Base-by-base conservation (phyloP, 441 rosid genomes). In the Manihot esculenta region DNA sequence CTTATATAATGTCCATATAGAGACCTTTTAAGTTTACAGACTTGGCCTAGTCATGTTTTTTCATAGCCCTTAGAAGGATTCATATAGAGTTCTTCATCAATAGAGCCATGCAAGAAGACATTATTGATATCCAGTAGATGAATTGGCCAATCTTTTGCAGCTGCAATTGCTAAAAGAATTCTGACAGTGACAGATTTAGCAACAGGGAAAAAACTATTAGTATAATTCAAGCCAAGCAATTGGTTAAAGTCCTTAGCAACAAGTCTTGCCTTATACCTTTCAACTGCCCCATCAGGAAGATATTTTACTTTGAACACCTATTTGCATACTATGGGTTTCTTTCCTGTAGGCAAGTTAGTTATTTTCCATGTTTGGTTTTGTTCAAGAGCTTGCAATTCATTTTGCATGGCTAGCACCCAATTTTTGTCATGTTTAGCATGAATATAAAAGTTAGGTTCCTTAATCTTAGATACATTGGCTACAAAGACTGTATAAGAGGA, bases 171-270 rank as follows among this genome's bases (percentile, higher is more conserved):
- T 0, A 62, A 48, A 42, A 69, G 8, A 5, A 21, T 3, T 21
- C 58, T 27, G 0, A 69, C 35, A 2, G 18, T 77, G 0, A 59
- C 53, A n/a, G 59, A 24, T 9, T 24, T 20, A 8, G 70, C 71
- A 3, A 73, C 54, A 0, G 33, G 72, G 12, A 33, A n/a, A 18
- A 71, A 77, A 10, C 35, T 60, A 2, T 78, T 73, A 50, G 66
- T 23, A 42, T 49, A 70, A 30, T 61, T 55, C 5, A 70, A 35
- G 0, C 45, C 47, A 12, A 61, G 24, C 2, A 53, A n/a, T 55
- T 70, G 70, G 0, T 53, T 13, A 49, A 70, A 74, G 0, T 70
- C 45, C 26, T 74, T 74, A 6, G 66, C 70, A 5, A 78, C 66
- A 0, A 74, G 33, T 0, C 44, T 0, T 6, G 65, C 49, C 15